These are phyloP conservation scores for Saturnispora hagleri DNA, from an alignment of 805 yeast genomes.

Conservation along the genomic window DNA sequence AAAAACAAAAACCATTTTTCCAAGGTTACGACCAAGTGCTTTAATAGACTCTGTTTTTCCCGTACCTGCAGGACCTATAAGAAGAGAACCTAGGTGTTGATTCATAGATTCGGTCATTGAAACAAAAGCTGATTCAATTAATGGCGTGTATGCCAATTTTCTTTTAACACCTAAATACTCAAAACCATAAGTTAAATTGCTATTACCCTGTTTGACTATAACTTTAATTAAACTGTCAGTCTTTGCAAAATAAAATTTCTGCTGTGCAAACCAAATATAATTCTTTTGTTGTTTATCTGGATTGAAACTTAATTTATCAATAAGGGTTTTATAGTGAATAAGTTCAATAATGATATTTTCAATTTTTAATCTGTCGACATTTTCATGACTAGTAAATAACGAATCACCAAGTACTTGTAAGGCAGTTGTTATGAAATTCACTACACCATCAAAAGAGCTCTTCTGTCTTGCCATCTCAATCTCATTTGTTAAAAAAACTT, in stretches of 20 bases:
- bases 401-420: neutral
- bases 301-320: conserved; percentile 3
- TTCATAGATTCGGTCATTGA: conserved; percentile 68
- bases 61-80: conserved; percentile 96
- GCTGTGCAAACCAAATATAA: conserved; percentile 44
- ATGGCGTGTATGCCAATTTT: conserved; percentile 67
- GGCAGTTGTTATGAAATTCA: neutral
- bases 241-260: conserved; percentile 35
- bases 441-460: neutral
- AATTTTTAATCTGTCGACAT: conserved; percentile 33
- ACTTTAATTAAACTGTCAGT: conserved; percentile 25
- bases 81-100: conserved; percentile 76
- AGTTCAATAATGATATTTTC: conserved; percentile 62
- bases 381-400: conserved; percentile 16
- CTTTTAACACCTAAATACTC: conserved; percentile 75
- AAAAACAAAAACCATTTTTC: conserved; percentile 75
- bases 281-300: neutral
- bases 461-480: conserved; percentile 25
- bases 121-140: conserved; percentile 53
- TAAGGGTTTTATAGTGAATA: conserved; percentile 46
- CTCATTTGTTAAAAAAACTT: conserved; percentile 43
- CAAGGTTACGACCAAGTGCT: conserved; percentile 70
- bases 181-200: conserved; percentile 55
- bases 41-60: conserved; percentile 92
- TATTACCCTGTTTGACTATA: conserved; percentile 42